These are phyloP conservation scores for Berberis thunbergii DNA, from an alignment of 164 flowering plant genomes.

Conservation along the genomic window DNA sequence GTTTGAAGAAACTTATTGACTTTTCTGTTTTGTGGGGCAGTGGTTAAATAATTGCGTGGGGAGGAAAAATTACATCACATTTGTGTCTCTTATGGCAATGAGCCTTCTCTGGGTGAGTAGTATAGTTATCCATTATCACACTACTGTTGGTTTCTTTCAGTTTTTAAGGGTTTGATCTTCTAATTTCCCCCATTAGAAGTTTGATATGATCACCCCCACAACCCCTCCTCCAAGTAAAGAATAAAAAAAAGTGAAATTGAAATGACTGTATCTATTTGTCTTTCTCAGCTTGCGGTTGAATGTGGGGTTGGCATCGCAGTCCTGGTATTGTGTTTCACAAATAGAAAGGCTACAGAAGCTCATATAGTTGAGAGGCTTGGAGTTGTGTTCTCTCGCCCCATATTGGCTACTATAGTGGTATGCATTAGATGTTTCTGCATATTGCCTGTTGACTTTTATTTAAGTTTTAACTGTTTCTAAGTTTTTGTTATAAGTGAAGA, in stretches of 20 bases:
- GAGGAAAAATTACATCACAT: conserved; percentile 68
- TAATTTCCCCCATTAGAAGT: background rate
- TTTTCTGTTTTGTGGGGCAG: conserved; percentile 30
- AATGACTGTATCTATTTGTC: background rate
- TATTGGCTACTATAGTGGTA: conserved; percentile 86
- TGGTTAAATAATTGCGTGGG: conserved; percentile 94
- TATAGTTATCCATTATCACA: background rate
- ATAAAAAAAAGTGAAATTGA: no score
- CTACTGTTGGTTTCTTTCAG: background rate
- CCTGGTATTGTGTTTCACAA: conserved; percentile 63
- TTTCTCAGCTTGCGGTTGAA: conserved; percentile 55
- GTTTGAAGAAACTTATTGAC: background rate
- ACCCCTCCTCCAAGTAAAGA: no score
- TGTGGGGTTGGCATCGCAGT: conserved; percentile 70
- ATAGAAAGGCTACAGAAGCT: conserved; percentile 43
- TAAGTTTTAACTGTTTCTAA: no score
- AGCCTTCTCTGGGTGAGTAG: conserved; percentile 70
- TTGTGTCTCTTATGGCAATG: conserved; percentile 69
- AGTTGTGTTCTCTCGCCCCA: conserved; percentile 65
- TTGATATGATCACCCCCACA: no score
- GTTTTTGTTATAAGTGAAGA: no score
- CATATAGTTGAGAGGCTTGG: conserved; percentile 67
- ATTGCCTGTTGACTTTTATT: background rate
- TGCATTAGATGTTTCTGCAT: background rate
- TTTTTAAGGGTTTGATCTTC: background rate